These are phyloP conservation scores for Globisporangium cylindrosporum DNA, from an alignment of 352 stramenopile genomes.

Conservation along the genomic window DNA sequence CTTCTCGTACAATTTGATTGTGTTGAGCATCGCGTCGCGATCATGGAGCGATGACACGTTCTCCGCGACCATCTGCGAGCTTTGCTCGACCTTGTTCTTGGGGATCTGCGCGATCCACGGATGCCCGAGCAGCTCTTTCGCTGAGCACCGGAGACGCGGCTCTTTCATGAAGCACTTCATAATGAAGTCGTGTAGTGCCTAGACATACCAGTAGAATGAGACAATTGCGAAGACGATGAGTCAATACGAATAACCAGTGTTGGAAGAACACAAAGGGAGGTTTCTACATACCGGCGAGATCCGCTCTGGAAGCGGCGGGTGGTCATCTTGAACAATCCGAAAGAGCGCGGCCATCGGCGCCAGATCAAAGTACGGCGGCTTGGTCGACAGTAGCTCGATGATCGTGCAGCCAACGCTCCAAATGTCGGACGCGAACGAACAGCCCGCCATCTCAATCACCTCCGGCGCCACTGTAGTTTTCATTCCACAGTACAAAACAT, in stretches of 20 bases:
- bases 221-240: too few species aligned
- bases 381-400: conserved; percentile 92
- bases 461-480: conserved; percentile 87
- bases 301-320: conserved; percentile 86
- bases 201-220: not conserved
- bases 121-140: conserved; percentile 83
- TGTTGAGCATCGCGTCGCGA: conserved; percentile 80
- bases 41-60: conserved; percentile 76
- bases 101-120: conserved; percentile 90
- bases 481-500: conserved; percentile 1
- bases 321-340: conserved; percentile 92
- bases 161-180: conserved; percentile 94
- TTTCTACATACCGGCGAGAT: conserved; percentile 65
- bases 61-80: conserved; percentile 72
- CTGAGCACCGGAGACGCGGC: conserved; percentile 71
- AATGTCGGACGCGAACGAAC: conserved; percentile 92
- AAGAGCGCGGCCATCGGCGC: conserved; percentile 89
- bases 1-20: conserved; percentile 83
- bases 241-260: too few species aligned
- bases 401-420: conserved; percentile 95
- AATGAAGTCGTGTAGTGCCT: conserved; percentile 90
- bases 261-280: not conserved
- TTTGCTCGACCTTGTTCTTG: conserved; percentile 87
- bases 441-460: conserved; percentile 94
- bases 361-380: conserved; percentile 93